Percentiles rank a stretch among this genome's conserved stretches.
Conservation (phyloP, 768 basidiomycete genomes). For the Mycena rosella region DNA sequence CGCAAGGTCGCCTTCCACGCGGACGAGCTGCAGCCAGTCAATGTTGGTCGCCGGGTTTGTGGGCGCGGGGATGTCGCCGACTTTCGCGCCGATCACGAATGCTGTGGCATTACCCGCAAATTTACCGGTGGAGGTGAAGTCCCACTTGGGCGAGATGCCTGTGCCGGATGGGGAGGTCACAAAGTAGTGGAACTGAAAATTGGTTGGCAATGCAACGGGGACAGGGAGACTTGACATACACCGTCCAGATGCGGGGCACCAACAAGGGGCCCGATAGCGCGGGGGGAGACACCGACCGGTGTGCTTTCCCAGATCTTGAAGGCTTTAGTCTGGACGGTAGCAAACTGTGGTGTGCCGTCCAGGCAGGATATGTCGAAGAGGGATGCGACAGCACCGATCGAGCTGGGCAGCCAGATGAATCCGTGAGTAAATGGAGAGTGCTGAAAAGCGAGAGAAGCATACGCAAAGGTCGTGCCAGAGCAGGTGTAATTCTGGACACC, state of each 20-base stretch:
- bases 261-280: not conserved
- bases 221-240: not conserved
- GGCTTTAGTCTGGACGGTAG: constrained; percentile 19
- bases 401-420: constrained; percentile 45
- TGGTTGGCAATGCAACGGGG: not conserved
- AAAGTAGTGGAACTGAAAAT: constrained; percentile 53
- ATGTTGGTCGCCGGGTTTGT: constrained; percentile 45
- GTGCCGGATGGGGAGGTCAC: constrained; percentile 48
- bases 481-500: constrained; percentile 73
- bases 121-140: constrained; percentile 48
- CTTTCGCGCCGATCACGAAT: constrained; percentile 32
- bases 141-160: constrained; percentile 52
- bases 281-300: constrained; percentile 29
- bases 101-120: constrained; percentile 11
- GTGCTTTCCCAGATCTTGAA: constrained; percentile 47
- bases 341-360: constrained; percentile 34
- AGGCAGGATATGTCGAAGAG: constrained; percentile 70
- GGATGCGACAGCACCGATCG: constrained; percentile 62
- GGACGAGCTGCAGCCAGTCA: constrained; percentile 54
- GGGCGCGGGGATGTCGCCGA: constrained; percentile 46
- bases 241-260: not conserved
- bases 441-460: constrained; percentile 46
- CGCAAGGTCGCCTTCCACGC: constrained; percentile 52
- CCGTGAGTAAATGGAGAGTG: not conserved
- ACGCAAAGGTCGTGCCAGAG: constrained; percentile 53